These are phyloP conservation scores for Aspergillus hiratsukae DNA, from an alignment of 2,329 filamentous ascomycete species.

Conservation along the genomic window DNA sequence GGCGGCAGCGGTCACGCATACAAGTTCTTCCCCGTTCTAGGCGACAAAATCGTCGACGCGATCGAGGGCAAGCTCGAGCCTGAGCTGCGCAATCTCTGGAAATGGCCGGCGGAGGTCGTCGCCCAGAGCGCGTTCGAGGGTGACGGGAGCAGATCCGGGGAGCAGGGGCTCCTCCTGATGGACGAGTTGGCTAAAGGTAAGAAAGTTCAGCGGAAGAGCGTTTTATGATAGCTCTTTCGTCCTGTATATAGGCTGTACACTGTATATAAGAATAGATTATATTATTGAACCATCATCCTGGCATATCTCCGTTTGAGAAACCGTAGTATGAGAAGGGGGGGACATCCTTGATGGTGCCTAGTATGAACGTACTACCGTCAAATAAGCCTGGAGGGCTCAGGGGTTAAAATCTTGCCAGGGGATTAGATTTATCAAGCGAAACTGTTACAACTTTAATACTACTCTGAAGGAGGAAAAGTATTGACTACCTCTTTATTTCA, in stretches of 20 bases:
- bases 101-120: constrained; percentile 30
- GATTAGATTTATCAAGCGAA: too few species aligned
- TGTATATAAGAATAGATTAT: constrained; percentile 4
- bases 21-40: constrained; percentile 53
- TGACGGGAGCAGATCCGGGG: constrained; percentile 37
- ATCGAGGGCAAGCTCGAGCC: constrained; percentile 42
- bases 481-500: constrained; percentile 5
- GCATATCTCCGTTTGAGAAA: constrained; percentile 2
- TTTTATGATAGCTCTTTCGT: constrained; percentile 16
- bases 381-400: too few species aligned
- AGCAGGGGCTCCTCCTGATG: constrained; percentile 30
- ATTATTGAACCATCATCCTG: neutral
- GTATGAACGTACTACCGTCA: too few species aligned
- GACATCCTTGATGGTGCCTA: too few species aligned
- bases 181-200: constrained; percentile 35
- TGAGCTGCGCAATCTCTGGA: constrained; percentile 41
- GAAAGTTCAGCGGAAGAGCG: constrained; percentile 19
- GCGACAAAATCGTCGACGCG: constrained; percentile 47
- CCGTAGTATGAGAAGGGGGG: too few species aligned
- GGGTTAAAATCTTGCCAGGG: too few species aligned
- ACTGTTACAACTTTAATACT: too few species aligned
- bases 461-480: too few species aligned
- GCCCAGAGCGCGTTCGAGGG: constrained; percentile 24
- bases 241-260: neutral
- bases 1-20: constrained; percentile 52